Percentiles rank a stretch among this genome's conserved stretches.
phyloP scores from a whole-genome alignment of 345 rosid species.

The Populus deltoides region DNA sequence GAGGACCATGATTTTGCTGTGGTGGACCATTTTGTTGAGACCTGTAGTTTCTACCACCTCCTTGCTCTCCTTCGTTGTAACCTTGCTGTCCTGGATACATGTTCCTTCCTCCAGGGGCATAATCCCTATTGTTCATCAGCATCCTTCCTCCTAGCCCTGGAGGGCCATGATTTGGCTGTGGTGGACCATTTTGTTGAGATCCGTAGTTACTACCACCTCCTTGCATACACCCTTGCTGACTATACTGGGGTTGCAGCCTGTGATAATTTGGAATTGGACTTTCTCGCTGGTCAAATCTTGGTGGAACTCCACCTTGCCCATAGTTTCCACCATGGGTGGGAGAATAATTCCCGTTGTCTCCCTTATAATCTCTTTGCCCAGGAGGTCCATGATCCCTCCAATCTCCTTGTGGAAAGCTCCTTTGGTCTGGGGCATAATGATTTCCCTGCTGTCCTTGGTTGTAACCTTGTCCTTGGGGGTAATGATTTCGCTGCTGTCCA shows the following conservation, averaged over 20 bases:
- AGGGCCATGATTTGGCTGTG: conserved; percentile 27
- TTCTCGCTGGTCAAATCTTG: conserved; percentile 23
- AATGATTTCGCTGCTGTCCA: conserved; percentile 27
- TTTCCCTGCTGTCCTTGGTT: conserved; percentile 24
- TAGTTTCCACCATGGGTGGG: conserved; percentile 31
- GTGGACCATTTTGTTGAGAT: conserved; percentile 46
- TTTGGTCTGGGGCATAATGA: conserved; percentile 37
- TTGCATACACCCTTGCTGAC: conserved; percentile 39
- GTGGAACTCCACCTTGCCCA: conserved; percentile 32
- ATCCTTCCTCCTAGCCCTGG: conserved; percentile 38
- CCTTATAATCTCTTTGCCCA: conserved; percentile 22
- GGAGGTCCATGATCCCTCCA: conserved; percentile 17
- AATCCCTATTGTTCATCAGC: conserved; percentile 39
- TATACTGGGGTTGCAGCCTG: neutral
- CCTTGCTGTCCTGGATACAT: conserved; percentile 36
- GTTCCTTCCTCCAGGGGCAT: conserved; percentile 36
- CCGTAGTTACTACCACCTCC: conserved; percentile 42
- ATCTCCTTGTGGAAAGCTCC: conserved; percentile 41
- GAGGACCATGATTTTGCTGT: conserved; percentile 28
- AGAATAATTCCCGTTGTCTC: conserved; percentile 33
- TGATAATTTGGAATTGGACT: neutral
- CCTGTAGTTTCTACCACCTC: conserved; percentile 43
- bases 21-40: conserved; percentile 44
- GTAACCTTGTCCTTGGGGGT: conserved; percentile 50
- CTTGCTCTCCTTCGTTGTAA: conserved; percentile 45